Percentiles rank a stretch among this genome's conserved stretches.
Conservation (phyloP, 306 rosid genomes). For the Lathyrus tuberosus region DNA sequence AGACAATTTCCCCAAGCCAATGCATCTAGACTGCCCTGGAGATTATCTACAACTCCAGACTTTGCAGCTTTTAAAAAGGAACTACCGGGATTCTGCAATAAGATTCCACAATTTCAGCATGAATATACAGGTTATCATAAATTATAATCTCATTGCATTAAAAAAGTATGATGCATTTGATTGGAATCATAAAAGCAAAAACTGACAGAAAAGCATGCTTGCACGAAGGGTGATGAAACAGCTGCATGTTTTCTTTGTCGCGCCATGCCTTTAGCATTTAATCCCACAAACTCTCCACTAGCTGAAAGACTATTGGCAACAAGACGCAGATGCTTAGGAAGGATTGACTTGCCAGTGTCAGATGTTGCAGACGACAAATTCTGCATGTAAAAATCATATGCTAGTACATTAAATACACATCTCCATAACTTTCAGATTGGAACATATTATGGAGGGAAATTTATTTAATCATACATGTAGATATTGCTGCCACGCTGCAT, state of each 20-base stretch:
- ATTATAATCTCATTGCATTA: slow-evolving; percentile 14
- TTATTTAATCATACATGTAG: slow-evolving; percentile 49
- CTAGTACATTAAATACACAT: slow-evolving; percentile 28
- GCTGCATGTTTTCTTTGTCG: slow-evolving; percentile 68
- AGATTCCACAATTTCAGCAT: slow-evolving; percentile 42
- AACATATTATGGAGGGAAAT: slow-evolving; percentile 3
- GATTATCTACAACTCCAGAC: slow-evolving; percentile 65
- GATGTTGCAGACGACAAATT: slow-evolving; percentile 68
- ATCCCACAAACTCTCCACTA: slow-evolving; percentile 86
- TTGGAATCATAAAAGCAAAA: slow-evolving; percentile 43
- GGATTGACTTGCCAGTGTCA: slow-evolving; percentile 80
- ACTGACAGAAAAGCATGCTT: slow-evolving; percentile 95
- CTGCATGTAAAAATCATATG: slow-evolving; percentile 54
- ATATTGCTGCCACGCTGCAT: slow-evolving; percentile 78
- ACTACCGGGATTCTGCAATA: slow-evolving; percentile 80
- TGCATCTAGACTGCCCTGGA: slow-evolving; percentile 76
- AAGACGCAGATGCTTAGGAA: slow-evolving; percentile 75
- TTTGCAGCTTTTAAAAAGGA: slow-evolving; percentile 89
- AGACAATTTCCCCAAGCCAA: slow-evolving; percentile 89
- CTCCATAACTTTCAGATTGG: slow-evolving; percentile 28
- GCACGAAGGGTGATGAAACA: slow-evolving; percentile 79
- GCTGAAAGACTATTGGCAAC: slow-evolving; percentile 74
- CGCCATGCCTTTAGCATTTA: slow-evolving; percentile 79
- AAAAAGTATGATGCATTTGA: slow-evolving; percentile 27
- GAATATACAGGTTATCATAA: slow-evolving; percentile 20